Percentiles rank a stretch among this genome's conserved stretches.
phyloP scores from a whole-genome alignment of 495 filamentous ascomycete species.

The Symbiotaphrina buchneri region DNA sequence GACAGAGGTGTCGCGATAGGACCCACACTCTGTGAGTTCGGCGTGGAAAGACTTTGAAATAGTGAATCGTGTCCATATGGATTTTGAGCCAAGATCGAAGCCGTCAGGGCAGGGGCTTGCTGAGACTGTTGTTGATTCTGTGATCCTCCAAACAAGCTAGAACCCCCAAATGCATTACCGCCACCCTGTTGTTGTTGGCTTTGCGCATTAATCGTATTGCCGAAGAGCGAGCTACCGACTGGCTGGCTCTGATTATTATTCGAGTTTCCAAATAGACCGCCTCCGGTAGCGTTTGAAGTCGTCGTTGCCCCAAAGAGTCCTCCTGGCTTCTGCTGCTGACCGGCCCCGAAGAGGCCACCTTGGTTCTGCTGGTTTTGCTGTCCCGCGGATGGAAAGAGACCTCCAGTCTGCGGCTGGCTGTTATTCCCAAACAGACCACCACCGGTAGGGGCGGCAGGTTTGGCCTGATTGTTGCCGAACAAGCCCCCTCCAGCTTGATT shows the following conservation, averaged over 20 bases:
- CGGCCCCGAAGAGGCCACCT: constrained; percentile 8
- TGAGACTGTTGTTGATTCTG: constrained; percentile 26
- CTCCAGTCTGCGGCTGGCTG: no score
- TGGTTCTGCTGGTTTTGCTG: constrained; percentile 33
- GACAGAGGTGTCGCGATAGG: constrained; percentile 76
- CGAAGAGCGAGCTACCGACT: constrained; percentile 15
- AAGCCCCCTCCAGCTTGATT: constrained; percentile 17
- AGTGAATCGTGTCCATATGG: constrained; percentile 72
- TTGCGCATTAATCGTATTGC: constrained; percentile 7
- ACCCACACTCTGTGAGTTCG: constrained; percentile 42
- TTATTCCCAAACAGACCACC: constrained; percentile 29
- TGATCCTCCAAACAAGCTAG: constrained; percentile 15
- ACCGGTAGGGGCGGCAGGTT: constrained; percentile 14
- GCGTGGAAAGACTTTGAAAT: constrained; percentile 44
- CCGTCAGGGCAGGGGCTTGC: constrained; percentile 45
- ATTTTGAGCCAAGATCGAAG: constrained; percentile 51
- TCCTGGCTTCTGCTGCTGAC: constrained; percentile 17
- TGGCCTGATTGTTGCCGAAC: constrained; percentile 19
- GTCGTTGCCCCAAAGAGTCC: constrained; percentile 20
- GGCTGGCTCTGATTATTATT: constrained; percentile 9
- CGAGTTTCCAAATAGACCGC: constrained; percentile 19
- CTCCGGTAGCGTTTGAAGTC: constrained; percentile 15
- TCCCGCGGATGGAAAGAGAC: constrained; percentile 13
- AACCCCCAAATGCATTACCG: constrained; percentile 12
- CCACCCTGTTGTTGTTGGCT: constrained; percentile 2